Evolutionary conservation across 495 filamentous ascomycete species (phyloP).

Genomic region (Neurospora intermedia): DNA sequence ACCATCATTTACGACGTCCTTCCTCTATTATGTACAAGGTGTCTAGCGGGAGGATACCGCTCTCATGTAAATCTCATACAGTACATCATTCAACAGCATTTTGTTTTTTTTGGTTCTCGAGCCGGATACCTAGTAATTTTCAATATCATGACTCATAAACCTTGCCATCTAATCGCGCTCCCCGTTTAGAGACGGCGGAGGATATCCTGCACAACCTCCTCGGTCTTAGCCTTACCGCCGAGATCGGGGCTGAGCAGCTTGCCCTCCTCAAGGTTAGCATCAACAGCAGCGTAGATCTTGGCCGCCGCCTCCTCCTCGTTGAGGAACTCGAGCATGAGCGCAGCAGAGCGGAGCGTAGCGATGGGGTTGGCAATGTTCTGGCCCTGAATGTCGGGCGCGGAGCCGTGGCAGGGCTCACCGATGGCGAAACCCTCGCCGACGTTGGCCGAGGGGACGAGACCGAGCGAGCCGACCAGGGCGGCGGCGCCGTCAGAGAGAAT

Average conservation of each 20-base stretch:
- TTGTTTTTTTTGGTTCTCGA: background rate
- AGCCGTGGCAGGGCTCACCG: slow-evolving; percentile 95
- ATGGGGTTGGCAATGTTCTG: slow-evolving; percentile 90
- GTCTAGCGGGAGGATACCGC: background rate
- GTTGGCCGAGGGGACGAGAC: slow-evolving; percentile 92
- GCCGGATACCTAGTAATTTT: background rate
- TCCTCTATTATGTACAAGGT: background rate
- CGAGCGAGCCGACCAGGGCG: slow-evolving; percentile 85
- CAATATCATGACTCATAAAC: background rate
- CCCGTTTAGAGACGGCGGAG: slow-evolving; percentile 60
- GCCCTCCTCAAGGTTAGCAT: slow-evolving; percentile 79
- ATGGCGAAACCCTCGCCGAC: slow-evolving; percentile 93
- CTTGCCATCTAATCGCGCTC: background rate
- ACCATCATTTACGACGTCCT: background rate
- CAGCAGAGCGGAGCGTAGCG: slow-evolving; percentile 83
- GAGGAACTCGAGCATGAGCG: slow-evolving; percentile 92
- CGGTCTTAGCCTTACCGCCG: slow-evolving; percentile 77
- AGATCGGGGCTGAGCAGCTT: slow-evolving; percentile 80
- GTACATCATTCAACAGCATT: background rate
- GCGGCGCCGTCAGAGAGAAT: slow-evolving; percentile 93
- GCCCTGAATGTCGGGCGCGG: slow-evolving; percentile 91
- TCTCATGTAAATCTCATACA: background rate
- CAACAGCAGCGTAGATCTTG: slow-evolving; percentile 82
- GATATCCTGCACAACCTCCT: slow-evolving; percentile 84
- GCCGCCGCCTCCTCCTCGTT: slow-evolving; percentile 76